Conservation (phyloP, 1,284 basidiomycete species). For the Grifola frondosa region DNA sequence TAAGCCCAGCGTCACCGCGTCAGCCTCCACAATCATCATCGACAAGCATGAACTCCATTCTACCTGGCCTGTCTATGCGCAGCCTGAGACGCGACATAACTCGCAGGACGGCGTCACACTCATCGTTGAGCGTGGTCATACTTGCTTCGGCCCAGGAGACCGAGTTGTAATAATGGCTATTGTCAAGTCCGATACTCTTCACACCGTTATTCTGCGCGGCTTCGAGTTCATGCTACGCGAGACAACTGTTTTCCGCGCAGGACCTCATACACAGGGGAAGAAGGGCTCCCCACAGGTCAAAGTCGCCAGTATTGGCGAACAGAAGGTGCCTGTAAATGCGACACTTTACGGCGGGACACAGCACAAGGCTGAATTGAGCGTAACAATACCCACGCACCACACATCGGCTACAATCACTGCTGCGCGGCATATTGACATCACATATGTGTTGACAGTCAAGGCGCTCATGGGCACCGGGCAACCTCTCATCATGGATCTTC, state of each 20-base stretch:
- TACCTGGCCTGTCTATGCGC: conserved; percentile 85
- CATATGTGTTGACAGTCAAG: conserved; percentile 73
- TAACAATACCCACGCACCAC: conserved; percentile 67
- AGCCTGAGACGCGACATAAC: conserved; percentile 71
- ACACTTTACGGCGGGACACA: conserved; percentile 69
- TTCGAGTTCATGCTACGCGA: conserved; percentile 82
- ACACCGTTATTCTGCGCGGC: conserved; percentile 67
- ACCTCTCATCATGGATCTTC: conserved; percentile 68
- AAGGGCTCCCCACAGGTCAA: conserved; percentile 58
- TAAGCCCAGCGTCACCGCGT: conserved; percentile 58
- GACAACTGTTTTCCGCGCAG: conserved; percentile 64
- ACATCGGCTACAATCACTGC: conserved; percentile 75
- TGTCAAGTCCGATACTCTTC: conserved; percentile 65
- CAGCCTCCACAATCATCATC: conserved; percentile 69
- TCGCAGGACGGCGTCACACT: conserved; percentile 68
- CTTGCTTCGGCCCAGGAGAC: conserved; percentile 83
- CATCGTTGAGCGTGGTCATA: conserved; percentile 69
- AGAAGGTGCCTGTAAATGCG: conserved; percentile 69
- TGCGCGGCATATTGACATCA: conserved; percentile 79
- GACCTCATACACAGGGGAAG: conserved; percentile 52
- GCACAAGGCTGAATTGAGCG: conserved; percentile 68
- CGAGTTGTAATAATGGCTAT: conserved; percentile 70
- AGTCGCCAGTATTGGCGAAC: conserved; percentile 54
- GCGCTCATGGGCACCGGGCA: conserved; percentile 71
- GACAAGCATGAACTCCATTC: conserved; percentile 90